Conservation (phyloP, 441 rosid genomes). For the Flueggea neowawraea region DNA sequence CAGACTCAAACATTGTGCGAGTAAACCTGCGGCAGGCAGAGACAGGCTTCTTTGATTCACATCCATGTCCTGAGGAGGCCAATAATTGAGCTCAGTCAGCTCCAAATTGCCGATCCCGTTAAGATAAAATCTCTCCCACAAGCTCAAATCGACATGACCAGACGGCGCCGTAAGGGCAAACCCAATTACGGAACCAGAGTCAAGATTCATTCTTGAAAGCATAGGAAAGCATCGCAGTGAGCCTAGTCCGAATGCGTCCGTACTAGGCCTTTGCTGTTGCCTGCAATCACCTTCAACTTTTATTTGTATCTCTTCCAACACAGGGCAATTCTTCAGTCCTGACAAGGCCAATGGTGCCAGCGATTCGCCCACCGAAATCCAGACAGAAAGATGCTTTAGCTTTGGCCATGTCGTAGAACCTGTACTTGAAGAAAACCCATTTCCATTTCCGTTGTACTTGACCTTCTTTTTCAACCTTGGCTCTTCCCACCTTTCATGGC, state of each 20-base stretch:
- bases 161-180: conserved; percentile 62
- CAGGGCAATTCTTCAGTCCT: conserved; percentile 67
- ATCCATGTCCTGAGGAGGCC: conserved; percentile 85
- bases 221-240: conserved; percentile 46
- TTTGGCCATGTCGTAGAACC: conserved; percentile 59
- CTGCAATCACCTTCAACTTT: conserved; percentile 80
- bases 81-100: conserved; percentile 59
- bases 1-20: conserved; percentile 39
- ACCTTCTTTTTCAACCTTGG: conserved; percentile 23
- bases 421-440: conserved; percentile 32
- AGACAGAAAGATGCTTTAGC: conserved; percentile 56
- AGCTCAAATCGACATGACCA: conserved; percentile 63
- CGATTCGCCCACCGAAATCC: conserved; percentile 65
- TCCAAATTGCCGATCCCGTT: conserved; percentile 50
- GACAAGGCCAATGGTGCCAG: conserved; percentile 44
- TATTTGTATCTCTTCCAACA: conserved; percentile 61
- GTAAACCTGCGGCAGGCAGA: conserved; percentile 62
- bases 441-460: conserved; percentile 31
- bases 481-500: conserved; percentile 12
- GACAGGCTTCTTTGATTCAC: conserved; percentile 73
- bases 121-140: conserved; percentile 83
- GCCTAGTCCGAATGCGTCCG: conserved; percentile 53
- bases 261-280: conserved; percentile 35
- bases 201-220: conserved; percentile 61
- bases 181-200: conserved; percentile 63